Percentiles rank a stretch among this genome's conserved stretches.
phyloP scores from a whole-genome alignment of 306 rosid species.

The Fagus crenata region DNA sequence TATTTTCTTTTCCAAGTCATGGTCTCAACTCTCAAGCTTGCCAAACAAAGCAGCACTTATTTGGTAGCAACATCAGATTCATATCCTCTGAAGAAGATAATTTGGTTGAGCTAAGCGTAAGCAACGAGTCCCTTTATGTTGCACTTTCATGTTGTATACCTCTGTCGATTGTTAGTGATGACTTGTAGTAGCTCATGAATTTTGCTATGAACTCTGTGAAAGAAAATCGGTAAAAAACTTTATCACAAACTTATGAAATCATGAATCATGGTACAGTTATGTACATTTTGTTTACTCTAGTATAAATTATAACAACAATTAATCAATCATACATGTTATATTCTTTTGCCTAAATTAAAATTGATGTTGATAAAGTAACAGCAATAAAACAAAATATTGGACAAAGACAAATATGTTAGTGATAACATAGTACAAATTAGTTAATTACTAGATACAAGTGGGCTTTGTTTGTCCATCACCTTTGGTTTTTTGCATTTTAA shows the following conservation, averaged over 20 bases:
- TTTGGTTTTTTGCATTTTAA: no score
- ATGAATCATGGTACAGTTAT: background rate
- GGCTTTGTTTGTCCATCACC: no score
- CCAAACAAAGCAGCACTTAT: background rate
- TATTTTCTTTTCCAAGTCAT: background rate
- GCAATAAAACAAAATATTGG: no score
- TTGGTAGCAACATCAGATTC: background rate
- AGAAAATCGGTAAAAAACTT: background rate
- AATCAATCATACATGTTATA: no score
- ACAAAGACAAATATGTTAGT: no score
- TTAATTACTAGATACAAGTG: no score
- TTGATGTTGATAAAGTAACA: no score
- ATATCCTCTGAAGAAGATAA: background rate
- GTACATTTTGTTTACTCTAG: no score
- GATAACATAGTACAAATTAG: no score
- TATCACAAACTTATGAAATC: background rate
- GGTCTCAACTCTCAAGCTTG: background rate
- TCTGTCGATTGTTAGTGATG: slow-evolving; percentile 2
- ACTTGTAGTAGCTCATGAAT: slow-evolving; percentile 52
- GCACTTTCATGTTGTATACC: slow-evolving; percentile 8
- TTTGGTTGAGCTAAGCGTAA: background rate
- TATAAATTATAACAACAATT: no score
- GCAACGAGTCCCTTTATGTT: background rate
- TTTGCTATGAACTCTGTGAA: slow-evolving; percentile 53
- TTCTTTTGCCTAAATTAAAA: no score